A percentile compares a stretch with the other conserved stretches of the same genome.
Conservation (phyloP, 352 stramenopile species). For the Globisporangium megalacanthum region DNA sequence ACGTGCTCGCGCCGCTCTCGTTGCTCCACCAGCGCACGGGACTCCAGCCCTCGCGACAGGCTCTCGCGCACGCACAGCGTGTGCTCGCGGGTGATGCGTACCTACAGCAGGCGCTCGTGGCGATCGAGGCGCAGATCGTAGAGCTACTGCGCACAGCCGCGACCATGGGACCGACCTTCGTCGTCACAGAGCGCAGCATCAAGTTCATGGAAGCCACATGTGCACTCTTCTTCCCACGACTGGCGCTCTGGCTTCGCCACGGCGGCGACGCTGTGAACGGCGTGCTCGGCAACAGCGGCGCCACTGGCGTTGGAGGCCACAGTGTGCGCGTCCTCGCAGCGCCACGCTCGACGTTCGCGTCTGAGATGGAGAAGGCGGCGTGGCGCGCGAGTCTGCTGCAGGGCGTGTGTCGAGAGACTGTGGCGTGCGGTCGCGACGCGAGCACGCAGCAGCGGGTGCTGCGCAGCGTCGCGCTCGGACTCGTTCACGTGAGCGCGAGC, state of each 20-base stretch:
- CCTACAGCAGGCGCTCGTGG: conserved; percentile 40
- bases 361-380: conserved; percentile 21
- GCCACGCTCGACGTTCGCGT: conserved; percentile 31
- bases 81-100: conserved; percentile 33
- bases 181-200: conserved; percentile 42
- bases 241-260: conserved; percentile 31
- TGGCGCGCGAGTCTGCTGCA: conserved; percentile 49
- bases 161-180: conserved; percentile 35
- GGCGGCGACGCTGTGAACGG: conserved; percentile 1
- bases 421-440: conserved; percentile 12
- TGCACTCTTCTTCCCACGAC: conserved; percentile 41
- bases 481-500: conserved; percentile 37
- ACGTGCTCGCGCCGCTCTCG: conserved; percentile 45
- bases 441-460: conserved; percentile 13
- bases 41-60: conserved; percentile 25
- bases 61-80: conserved; percentile 23
- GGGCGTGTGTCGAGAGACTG: conserved; percentile 24
- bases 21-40: conserved; percentile 35
- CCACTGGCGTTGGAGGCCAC: too few species aligned
- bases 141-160: conserved; percentile 32
- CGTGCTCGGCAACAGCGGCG: too few species aligned
- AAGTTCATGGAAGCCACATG: conserved; percentile 45
- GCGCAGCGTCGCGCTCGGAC: conserved; percentile 19
- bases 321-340: conserved; percentile 33
- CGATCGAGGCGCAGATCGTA: conserved; percentile 51